Conservation (phyloP, 106 monocot species). For the Agapanthus africanus region DNA sequence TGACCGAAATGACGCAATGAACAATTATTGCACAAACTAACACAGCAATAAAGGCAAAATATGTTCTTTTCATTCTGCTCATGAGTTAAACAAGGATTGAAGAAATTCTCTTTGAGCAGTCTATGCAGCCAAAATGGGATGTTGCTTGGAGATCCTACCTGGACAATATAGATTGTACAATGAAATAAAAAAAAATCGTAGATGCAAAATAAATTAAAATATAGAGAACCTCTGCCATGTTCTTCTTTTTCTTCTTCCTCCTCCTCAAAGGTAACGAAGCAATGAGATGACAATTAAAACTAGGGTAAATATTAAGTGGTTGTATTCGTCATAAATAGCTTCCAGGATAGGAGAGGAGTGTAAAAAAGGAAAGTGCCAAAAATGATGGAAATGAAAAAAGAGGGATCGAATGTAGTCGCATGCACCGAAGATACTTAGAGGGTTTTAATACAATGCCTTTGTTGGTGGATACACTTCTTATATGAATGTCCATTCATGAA, state of each 20-base stretch:
- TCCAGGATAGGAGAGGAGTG: background rate
- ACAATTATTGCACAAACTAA: background rate
- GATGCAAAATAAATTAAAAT: background rate
- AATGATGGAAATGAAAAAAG: conserved; percentile 1
- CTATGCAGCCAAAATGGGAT: conserved; percentile 2
- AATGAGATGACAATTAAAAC: background rate
- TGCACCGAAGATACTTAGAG: background rate
- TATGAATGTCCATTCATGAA: background rate
- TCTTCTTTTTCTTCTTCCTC: background rate
- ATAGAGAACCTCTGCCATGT: conserved; percentile 2
- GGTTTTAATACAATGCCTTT: background rate
- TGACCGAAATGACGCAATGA: background rate
- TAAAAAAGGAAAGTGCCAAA: background rate
- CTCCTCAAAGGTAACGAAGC: background rate
- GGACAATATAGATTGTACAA: background rate
- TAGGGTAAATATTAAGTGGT: too few species aligned
- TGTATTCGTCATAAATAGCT: conserved; percentile 2
- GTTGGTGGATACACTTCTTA: background rate
- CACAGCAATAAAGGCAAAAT: background rate
- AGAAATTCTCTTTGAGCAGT: conserved; percentile 2
- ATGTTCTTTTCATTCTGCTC: conserved; percentile 6
- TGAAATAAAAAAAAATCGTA: background rate
- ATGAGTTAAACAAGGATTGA: background rate
- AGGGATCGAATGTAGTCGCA: background rate
- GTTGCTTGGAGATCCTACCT: conserved; percentile 3